Evolutionary conservation across 2,329 filamentous ascomycete genomes (phyloP).

Genomic region (Grosmannia penicillata): DNA sequence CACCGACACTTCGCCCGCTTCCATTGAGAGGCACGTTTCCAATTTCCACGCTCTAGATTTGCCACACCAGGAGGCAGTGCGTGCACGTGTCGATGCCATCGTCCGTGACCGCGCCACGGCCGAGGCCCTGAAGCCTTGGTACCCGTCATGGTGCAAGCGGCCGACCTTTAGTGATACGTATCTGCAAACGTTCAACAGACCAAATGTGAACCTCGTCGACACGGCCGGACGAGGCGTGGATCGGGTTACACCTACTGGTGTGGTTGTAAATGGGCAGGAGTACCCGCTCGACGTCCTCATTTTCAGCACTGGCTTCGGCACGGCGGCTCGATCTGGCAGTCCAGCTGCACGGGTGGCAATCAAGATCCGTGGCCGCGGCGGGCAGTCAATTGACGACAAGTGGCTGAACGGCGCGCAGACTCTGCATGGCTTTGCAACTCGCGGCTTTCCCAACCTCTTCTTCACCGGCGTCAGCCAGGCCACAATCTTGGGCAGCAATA

Average conservation of each 20-base stretch:
- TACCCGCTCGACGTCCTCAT: background rate
- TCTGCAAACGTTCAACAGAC: slow-evolving; percentile 40
- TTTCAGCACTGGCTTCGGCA: slow-evolving; percentile 1
- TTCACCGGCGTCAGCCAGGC: slow-evolving; percentile 7
- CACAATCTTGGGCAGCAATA: slow-evolving; percentile 4
- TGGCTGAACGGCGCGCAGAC: slow-evolving; percentile 8
- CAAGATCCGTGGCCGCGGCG: slow-evolving; percentile 3
- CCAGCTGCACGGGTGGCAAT: slow-evolving; percentile 8
- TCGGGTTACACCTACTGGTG: slow-evolving; percentile 25
- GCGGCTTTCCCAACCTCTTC: slow-evolving; percentile 12
- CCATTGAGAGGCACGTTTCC: slow-evolving; percentile 14
- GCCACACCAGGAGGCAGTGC: slow-evolving; percentile 25
- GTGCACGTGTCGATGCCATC: slow-evolving; percentile 28
- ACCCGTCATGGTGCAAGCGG: slow-evolving; percentile 47
- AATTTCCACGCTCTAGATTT: slow-evolving; percentile 25
- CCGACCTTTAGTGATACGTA: slow-evolving; percentile 48
- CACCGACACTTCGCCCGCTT: background rate
- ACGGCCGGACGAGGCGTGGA: slow-evolving; percentile 39
- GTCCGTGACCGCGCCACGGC: slow-evolving; percentile 37
- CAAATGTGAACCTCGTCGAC: slow-evolving; percentile 44
- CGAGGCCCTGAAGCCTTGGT: slow-evolving; percentile 41
- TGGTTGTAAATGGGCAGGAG: too few species aligned
- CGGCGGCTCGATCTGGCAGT: slow-evolving; percentile 2
- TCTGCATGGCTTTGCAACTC: slow-evolving; percentile 8
- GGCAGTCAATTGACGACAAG: slow-evolving; percentile 8